Evolutionary conservation across 2,329 filamentous ascomycete genomes (phyloP).

Genomic region (Periconia sp.): DNA sequence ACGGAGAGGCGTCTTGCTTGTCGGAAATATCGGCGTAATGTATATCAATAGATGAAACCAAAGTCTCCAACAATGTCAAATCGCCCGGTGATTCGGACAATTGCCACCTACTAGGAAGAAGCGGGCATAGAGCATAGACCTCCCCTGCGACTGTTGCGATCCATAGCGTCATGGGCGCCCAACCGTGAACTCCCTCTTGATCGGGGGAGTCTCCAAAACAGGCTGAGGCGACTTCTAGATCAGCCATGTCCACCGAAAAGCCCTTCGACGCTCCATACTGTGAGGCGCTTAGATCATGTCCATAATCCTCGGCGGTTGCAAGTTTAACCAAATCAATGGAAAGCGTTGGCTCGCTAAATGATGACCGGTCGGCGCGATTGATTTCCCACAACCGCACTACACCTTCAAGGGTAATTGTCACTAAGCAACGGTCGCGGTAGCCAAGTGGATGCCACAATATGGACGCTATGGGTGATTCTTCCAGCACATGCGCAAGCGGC

Average conservation of each 20-base stretch:
- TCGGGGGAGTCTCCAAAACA: slow-evolving; percentile 75
- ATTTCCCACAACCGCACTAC: slow-evolving; percentile 90
- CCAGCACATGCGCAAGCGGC: slow-evolving; percentile 86
- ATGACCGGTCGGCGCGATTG: slow-evolving; percentile 79
- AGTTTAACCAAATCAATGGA: slow-evolving; percentile 88
- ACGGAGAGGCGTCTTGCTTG: slow-evolving; percentile 44
- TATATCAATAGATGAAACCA: slow-evolving; percentile 80
- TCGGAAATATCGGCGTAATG: slow-evolving; percentile 50
- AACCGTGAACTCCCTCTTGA: slow-evolving; percentile 62
- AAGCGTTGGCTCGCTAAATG: slow-evolving; percentile 80
- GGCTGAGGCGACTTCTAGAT: slow-evolving; percentile 91
- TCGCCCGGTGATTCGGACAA: slow-evolving; percentile 43
- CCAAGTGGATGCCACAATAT: slow-evolving; percentile 92
- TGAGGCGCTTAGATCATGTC: slow-evolving; percentile 81
- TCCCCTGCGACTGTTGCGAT: slow-evolving; percentile 93
- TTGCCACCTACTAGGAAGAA: slow-evolving; percentile 85
- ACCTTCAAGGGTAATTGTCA: slow-evolving; percentile 87
- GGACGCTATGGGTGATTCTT: slow-evolving; percentile 76
- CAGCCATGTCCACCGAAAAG: slow-evolving; percentile 85
- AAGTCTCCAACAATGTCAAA: slow-evolving; percentile 75
- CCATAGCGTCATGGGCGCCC: slow-evolving; percentile 97
- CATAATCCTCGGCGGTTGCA: slow-evolving; percentile 76
- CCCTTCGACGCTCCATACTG: slow-evolving; percentile 72
- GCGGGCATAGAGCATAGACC: slow-evolving; percentile 87
- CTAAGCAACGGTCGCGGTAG: slow-evolving; percentile 75